Conservation (phyloP, 1,284 basidiomycete genomes). For the Ganoderma resinaceum region DNA sequence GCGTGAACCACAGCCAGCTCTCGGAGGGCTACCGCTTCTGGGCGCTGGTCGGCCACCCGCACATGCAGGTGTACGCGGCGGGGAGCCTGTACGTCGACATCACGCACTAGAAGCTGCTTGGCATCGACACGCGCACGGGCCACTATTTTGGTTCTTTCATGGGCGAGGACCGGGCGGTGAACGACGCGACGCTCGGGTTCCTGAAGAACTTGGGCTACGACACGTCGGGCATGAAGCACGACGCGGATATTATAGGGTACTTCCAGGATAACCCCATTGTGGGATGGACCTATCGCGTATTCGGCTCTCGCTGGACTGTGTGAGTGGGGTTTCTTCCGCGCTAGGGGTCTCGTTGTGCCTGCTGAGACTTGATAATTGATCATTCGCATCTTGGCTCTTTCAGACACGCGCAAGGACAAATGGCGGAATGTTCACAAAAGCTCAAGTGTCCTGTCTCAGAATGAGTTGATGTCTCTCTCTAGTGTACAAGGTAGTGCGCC, state of each 20-base stretch:
- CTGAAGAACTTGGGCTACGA: not conserved
- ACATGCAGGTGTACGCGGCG: conserved; percentile 3
- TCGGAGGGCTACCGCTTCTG: conserved; percentile 2
- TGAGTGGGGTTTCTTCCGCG: not conserved
- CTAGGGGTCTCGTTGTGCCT: not conserved
- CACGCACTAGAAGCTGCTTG: not conserved
- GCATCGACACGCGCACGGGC: conserved; percentile 2
- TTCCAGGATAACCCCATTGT: not conserved
- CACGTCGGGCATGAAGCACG: not conserved
- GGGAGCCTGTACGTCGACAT: conserved; percentile 2
- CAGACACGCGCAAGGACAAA: no score
- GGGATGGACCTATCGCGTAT: not conserved
- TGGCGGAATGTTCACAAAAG: no score
- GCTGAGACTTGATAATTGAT: not conserved
- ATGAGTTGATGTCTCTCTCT: no score
- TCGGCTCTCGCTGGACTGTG: not conserved
- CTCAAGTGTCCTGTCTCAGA: no score
- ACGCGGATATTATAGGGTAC: not conserved
- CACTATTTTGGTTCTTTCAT: not conserved
- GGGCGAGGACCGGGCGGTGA: conserved; percentile 1
- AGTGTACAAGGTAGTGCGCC: no score
- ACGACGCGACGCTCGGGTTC: conserved; percentile 1
- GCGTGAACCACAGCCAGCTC: not conserved
- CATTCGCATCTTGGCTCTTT: no score
- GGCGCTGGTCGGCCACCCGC: not conserved